phyloP scores from a whole-genome alignment of 805 yeast genomes.

The Suhomyces vadensis region DNA sequence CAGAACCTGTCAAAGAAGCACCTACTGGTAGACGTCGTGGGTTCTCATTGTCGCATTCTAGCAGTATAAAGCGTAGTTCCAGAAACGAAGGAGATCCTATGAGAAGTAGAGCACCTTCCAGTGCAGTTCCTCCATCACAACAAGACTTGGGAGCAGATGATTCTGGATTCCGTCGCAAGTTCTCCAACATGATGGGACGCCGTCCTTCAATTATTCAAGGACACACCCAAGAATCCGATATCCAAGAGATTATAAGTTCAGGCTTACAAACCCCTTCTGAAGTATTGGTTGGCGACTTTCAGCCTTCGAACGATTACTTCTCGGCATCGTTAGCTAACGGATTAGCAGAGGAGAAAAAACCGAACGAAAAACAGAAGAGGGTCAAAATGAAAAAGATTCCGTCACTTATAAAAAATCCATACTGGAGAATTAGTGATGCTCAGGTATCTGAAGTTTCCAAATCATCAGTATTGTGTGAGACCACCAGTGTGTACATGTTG shows the following conservation, averaged over 20 bases:
- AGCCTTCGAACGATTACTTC: slow-evolving; percentile 28
- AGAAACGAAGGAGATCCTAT: neutral
- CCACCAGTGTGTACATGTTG: slow-evolving; percentile 79
- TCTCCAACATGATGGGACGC: slow-evolving; percentile 44
- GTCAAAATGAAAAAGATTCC: slow-evolving; percentile 54
- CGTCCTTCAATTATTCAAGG: slow-evolving; percentile 43
- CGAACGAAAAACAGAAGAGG: slow-evolving; percentile 14
- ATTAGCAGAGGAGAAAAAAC: neutral
- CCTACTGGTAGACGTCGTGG: slow-evolving; percentile 1
- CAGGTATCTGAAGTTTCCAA: slow-evolving; percentile 60
- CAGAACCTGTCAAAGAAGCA: neutral
- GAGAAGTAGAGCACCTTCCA: slow-evolving; percentile 6
- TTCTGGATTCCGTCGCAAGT: slow-evolving; percentile 34
- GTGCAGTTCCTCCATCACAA: neutral
- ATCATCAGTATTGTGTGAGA: slow-evolving; percentile 63
- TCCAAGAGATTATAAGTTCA: slow-evolving; percentile 40
- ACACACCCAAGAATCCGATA: slow-evolving; percentile 33
- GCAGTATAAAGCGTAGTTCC: slow-evolving; percentile 5
- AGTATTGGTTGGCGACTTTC: slow-evolving; percentile 33
- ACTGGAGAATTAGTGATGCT: slow-evolving; percentile 86
- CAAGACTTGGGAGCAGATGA: neutral
- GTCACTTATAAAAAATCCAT: slow-evolving; percentile 58
- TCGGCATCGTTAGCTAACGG: slow-evolving; percentile 11
- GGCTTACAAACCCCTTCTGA: slow-evolving; percentile 46
- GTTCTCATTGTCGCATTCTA: slow-evolving; percentile 10